Conservation (phyloP, 2,329 filamentous ascomycete species). For the Cladobotryum mycophilum region DNA sequence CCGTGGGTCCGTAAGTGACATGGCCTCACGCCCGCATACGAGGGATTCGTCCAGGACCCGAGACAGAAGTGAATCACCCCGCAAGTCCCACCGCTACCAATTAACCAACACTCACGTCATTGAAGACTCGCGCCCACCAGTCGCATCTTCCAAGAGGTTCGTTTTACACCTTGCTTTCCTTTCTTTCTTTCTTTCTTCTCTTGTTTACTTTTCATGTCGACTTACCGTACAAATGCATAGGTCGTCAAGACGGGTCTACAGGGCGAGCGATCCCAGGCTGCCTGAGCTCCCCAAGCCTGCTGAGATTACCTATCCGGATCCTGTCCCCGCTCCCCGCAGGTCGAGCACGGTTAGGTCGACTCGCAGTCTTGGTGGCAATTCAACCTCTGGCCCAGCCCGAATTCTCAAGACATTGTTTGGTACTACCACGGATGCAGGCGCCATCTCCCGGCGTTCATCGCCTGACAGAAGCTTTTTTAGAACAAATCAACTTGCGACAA, state of each 20-base stretch:
- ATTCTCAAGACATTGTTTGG: slow-evolving; percentile 4
- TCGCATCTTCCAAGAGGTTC: slow-evolving; percentile 26
- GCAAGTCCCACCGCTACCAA: slow-evolving; percentile 20
- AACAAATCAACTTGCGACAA: slow-evolving; percentile 15
- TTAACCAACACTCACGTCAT: slow-evolving; percentile 23
- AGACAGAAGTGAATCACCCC: slow-evolving; percentile 25
- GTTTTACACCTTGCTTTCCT: neutral
- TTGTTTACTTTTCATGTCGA: too few relatives aligned
- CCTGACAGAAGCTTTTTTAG: slow-evolving; percentile 18
- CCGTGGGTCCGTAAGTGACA: slow-evolving; percentile 20
- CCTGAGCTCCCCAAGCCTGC: neutral
- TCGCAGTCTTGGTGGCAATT: slow-evolving; percentile 14
- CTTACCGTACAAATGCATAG: neutral
- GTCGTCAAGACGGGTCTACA: slow-evolving; percentile 4
- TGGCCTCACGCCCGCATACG: slow-evolving; percentile 19
- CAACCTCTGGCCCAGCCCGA: slow-evolving; percentile 2
- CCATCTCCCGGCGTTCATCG: slow-evolving; percentile 6
- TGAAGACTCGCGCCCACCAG: slow-evolving; percentile 28
- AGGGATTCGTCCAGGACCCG: slow-evolving; percentile 23
- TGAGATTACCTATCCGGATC: slow-evolving; percentile 10
- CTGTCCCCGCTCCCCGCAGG: slow-evolving; percentile 10
- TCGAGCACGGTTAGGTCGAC: slow-evolving; percentile 13
- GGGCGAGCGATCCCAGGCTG: slow-evolving; percentile 10
- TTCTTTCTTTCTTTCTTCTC: neutral
- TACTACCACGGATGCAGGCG: slow-evolving; percentile 5